These are phyloP conservation scores for Xylaria hypoxylon DNA, from an alignment of 2,329 filamentous ascomycete species.

Conservation along the genomic window DNA sequence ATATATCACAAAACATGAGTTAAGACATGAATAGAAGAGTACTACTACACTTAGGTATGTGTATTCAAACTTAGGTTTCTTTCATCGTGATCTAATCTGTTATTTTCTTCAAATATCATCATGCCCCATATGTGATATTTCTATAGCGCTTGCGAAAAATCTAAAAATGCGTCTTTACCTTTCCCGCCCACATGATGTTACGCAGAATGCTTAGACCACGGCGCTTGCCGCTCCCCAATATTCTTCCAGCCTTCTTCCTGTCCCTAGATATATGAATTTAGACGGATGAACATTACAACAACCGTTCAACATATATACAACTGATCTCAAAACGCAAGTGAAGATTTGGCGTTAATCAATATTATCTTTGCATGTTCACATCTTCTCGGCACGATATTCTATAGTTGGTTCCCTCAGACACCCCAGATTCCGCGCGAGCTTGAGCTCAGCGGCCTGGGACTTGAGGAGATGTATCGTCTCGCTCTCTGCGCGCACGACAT, in stretches of 20 bases:
- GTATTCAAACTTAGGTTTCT: not conserved
- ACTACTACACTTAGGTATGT: not conserved
- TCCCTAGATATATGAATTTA: not conserved
- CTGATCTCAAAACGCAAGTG: not conserved
- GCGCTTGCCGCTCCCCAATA: not conserved
- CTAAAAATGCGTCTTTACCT: not conserved
- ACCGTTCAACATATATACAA: not conserved
- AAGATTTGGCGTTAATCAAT: not conserved
- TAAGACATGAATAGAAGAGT: conserved; percentile 3
- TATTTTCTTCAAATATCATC: not conserved
- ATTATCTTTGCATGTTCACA: conserved; percentile 50
- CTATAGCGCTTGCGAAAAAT: conserved; percentile 5
- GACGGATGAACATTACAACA: not conserved
- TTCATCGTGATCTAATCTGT: not conserved
- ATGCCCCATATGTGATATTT: not conserved
- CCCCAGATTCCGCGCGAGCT: conserved; percentile 79
- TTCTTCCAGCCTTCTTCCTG: not conserved
- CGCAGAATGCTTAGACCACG: conserved; percentile 8
- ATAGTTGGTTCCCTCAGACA: conserved; percentile 75
- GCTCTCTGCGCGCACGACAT: conserved; percentile 53
- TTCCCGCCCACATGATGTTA: not conserved
- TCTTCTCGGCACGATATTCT: conserved; percentile 68
- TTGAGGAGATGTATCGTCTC: conserved; percentile 74
- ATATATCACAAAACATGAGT: not conserved
- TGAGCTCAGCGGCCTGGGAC: conserved; percentile 90